These are phyloP conservation scores for Begonia loranthoides DNA, from an alignment of 306 rosid species.

Conservation along the genomic window DNA sequence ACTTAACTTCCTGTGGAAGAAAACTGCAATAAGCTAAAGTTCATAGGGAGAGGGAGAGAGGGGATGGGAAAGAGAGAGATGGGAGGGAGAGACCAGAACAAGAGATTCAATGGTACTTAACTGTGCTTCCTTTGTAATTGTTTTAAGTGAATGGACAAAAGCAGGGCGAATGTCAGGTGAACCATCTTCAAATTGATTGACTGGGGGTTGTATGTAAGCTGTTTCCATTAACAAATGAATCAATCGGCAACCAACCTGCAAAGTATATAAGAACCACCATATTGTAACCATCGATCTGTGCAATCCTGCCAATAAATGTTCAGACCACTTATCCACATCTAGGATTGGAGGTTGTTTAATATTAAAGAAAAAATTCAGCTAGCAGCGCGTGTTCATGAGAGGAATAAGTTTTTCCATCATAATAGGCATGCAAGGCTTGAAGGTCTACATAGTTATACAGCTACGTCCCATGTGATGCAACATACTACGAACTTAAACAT, in stretches of 20 bases:
- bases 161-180: constrained; percentile 89
- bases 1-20: constrained; percentile 37
- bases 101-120: constrained; percentile 26
- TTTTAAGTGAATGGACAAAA: constrained; percentile 53
- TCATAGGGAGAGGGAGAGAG: background rate
- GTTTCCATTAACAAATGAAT: constrained; percentile 62
- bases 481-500: no score
- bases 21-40: constrained; percentile 7
- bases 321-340: no score
- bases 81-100: background rate
- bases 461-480: no score
- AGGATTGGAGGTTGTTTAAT: no score
- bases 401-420: background rate
- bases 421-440: no score
- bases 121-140: constrained; percentile 37
- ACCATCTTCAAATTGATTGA: constrained; percentile 49
- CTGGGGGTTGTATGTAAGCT: constrained; percentile 82
- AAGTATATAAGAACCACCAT: constrained; percentile 12
- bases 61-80: constrained; percentile 7
- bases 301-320: no score
- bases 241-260: constrained; percentile 75
- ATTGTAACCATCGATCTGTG: constrained; percentile 1
- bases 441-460: no score
- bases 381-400: background rate
- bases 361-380: background rate